A percentile compares a stretch with the other conserved stretches of the same genome.
Evolutionary conservation across 345 rosid species (phyloP).

Genomic region (Brassica cretica): DNA sequence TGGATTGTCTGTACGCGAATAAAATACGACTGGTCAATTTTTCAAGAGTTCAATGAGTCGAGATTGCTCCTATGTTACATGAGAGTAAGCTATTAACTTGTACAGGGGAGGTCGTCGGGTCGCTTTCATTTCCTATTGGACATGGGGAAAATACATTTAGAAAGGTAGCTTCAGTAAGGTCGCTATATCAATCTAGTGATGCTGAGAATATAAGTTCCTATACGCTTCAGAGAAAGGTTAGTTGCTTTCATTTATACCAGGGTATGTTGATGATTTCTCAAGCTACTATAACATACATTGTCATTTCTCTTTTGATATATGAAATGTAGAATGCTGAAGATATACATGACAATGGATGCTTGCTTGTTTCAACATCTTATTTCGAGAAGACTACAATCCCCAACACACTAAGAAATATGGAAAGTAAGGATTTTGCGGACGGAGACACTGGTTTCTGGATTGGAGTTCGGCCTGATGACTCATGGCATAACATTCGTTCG

Average conservation of each 20-base stretch:
- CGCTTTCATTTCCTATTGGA: slow-evolving; percentile 82
- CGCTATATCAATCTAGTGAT: slow-evolving; percentile 61
- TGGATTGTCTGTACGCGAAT: slow-evolving; percentile 15
- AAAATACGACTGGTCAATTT: background rate
- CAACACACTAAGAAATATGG: slow-evolving; percentile 53
- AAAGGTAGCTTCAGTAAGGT: slow-evolving; percentile 78
- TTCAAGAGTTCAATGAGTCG: slow-evolving; percentile 8
- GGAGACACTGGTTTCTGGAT: slow-evolving; percentile 92
- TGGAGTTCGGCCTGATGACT: slow-evolving; percentile 56
- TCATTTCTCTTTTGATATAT: slow-evolving; percentile 39
- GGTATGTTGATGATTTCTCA: slow-evolving; percentile 18
- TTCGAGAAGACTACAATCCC: slow-evolving; percentile 67
- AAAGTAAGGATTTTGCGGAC: slow-evolving; percentile 44
- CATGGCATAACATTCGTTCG: slow-evolving; percentile 85
- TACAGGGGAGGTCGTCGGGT: slow-evolving; percentile 94
- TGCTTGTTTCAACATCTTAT: slow-evolving; percentile 70
- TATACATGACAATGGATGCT: slow-evolving; percentile 56
- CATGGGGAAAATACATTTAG: slow-evolving; percentile 57
- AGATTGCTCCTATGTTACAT: slow-evolving; percentile 26
- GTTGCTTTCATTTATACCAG: slow-evolving; percentile 27
- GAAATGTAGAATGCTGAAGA: slow-evolving; percentile 55
- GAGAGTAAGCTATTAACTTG: slow-evolving; percentile 35
- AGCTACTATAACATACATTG: slow-evolving; percentile 12
- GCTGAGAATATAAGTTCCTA: slow-evolving; percentile 54
- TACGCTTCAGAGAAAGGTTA: slow-evolving; percentile 75